Evolutionary conservation across 2,329 filamentous ascomycete genomes (phyloP).

Genomic region (Sarocladiaceae sp.): DNA sequence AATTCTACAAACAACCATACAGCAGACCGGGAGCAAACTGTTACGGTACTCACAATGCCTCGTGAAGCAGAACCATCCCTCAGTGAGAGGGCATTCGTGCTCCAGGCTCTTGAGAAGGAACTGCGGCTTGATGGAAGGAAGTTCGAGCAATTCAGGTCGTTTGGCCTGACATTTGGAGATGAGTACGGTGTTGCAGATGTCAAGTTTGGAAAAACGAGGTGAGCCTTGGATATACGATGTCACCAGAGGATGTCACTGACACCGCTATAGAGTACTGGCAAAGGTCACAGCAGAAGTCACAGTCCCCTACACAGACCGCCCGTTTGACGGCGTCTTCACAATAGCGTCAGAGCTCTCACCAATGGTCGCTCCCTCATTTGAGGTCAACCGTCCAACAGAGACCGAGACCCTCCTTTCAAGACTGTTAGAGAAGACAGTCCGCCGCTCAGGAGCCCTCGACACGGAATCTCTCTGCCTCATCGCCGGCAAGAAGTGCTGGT

Average conservation of each 20-base stretch:
- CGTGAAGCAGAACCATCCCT: slow-evolving; percentile 85
- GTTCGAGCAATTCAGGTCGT: slow-evolving; percentile 70
- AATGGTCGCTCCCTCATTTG: slow-evolving; percentile 86
- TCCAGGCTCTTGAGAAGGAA: slow-evolving; percentile 73
- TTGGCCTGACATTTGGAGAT: slow-evolving; percentile 78
- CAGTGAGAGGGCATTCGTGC: slow-evolving; percentile 81
- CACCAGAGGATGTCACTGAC: neutral
- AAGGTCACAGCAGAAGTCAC: slow-evolving; percentile 85
- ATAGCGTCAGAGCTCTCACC: slow-evolving; percentile 87
- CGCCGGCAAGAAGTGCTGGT: slow-evolving; percentile 86
- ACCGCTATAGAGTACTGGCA: slow-evolving; percentile 63
- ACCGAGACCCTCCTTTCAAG: slow-evolving; percentile 81
- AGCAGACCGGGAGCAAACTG: neutral
- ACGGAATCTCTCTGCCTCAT: slow-evolving; percentile 94
- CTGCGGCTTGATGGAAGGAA: slow-evolving; percentile 78
- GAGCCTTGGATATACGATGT: slow-evolving; percentile 16
- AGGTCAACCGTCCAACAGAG: slow-evolving; percentile 76
- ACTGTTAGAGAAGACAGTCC: slow-evolving; percentile 87
- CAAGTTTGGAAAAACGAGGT: slow-evolving; percentile 85
- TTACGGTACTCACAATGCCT: slow-evolving; percentile 57
- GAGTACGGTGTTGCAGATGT: slow-evolving; percentile 89
- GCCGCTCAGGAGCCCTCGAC: slow-evolving; percentile 85
- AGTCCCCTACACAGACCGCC: slow-evolving; percentile 77
- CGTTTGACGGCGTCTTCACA: slow-evolving; percentile 91
- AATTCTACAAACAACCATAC: neutral